Conservation (phyloP, 192 early-diverging fungal genomes). For the Bifiguratus adelaidae region DNA sequence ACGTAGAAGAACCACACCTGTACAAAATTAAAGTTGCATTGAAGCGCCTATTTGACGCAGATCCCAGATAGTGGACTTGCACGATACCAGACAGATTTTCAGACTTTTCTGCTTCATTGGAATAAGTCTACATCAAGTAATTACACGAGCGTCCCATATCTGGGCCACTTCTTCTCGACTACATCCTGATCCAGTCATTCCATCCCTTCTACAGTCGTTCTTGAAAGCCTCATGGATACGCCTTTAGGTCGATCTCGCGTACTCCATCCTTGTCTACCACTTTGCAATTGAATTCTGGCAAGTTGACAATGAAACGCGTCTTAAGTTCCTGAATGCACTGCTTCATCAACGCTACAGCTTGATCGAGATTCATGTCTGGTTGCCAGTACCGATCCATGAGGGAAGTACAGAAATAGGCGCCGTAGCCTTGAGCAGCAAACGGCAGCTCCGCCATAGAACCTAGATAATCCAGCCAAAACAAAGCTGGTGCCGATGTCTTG, state of each 20-base stretch:
- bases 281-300: conserved; percentile 78
- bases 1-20: no score
- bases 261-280: conserved; percentile 83
- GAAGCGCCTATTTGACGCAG: no score
- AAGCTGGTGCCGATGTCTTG: conserved; percentile 54
- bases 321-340: conserved; percentile 82
- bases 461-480: conserved; percentile 94
- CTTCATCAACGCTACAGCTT: conserved; percentile 71
- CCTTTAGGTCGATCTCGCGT: conserved; percentile 42
- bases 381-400: conserved; percentile 90
- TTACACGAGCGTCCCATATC: no score
- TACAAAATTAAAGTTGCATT: no score
- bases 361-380: conserved; percentile 68
- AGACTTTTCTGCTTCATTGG: no score
- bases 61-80: no score
- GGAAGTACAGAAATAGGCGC: conserved; percentile 81
- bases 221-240: no score
- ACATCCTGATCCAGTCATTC: no score
- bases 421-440: conserved; percentile 88
- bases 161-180: no score
- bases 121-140: no score
- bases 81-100: no score
- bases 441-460: conserved; percentile 65
- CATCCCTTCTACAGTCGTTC: no score
- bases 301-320: conserved; percentile 73